Evolutionary conservation across 208 protist species (phyloP).

Genomic region (Crithidia acanthocephali): DNA sequence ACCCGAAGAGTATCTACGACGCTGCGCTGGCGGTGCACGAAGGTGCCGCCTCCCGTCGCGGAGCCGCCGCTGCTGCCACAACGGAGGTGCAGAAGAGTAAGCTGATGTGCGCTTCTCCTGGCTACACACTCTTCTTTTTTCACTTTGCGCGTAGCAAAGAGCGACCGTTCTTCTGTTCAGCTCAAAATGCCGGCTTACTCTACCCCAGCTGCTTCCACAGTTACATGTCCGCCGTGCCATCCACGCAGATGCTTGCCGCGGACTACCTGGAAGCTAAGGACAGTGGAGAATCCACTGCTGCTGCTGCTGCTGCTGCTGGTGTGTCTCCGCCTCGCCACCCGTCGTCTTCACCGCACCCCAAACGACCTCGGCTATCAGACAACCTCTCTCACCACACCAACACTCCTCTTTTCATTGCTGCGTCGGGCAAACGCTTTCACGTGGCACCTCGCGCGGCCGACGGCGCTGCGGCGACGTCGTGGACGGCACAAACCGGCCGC

Average conservation of each 20-base stretch:
- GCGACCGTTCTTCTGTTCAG: background rate
- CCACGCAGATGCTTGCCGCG: slow-evolving; percentile 20
- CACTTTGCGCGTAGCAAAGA: slow-evolving; percentile 6
- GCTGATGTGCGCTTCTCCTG: no score
- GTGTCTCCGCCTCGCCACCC: no score
- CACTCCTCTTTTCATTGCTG: background rate
- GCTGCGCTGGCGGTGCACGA: slow-evolving; percentile 15
- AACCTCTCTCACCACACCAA: background rate
- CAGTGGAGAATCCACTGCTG: no score
- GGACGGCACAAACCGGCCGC: slow-evolving; percentile 1
- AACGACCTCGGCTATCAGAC: background rate
- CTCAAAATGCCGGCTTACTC: slow-evolving; percentile 3
- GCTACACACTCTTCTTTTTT: slow-evolving; percentile 37
- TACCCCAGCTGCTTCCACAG: slow-evolving; percentile 33
- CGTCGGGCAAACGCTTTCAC: slow-evolving; percentile 10
- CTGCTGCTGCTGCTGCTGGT: no score
- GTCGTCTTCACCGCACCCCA: background rate
- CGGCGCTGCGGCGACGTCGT: background rate
- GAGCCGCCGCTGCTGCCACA: no score
- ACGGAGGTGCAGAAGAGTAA: no score
- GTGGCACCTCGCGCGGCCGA: background rate
- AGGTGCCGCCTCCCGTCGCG: background rate
- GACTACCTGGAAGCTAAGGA: background rate
- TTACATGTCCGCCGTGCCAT: slow-evolving; percentile 27
- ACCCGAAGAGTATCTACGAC: slow-evolving; percentile 18